A percentile compares a stretch with the other conserved stretches of the same genome.
These are phyloP conservation scores for Quercus variabilis DNA, from an alignment of 306 rosid species.

Conservation along the genomic window DNA sequence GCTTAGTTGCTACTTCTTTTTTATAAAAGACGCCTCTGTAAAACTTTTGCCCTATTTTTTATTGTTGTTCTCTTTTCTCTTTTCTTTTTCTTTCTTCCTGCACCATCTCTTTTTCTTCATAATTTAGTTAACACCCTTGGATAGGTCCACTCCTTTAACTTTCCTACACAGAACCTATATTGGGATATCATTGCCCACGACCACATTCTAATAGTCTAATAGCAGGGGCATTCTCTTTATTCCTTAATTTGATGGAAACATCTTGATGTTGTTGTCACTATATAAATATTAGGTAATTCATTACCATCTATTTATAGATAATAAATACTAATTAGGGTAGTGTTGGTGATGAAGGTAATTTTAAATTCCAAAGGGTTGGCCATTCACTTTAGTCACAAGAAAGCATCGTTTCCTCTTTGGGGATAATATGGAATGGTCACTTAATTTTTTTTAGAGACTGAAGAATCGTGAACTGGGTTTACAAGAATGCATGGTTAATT, in stretches of 20 bases:
- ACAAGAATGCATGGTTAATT: no score
- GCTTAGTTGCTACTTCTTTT: conserved; percentile 10
- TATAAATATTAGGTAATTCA: not conserved
- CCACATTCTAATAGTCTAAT: not conserved
- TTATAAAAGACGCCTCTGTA: not conserved
- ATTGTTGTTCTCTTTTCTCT: not conserved
- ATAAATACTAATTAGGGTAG: not conserved
- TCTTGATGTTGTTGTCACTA: conserved; percentile 4
- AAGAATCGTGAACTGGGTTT: no score
- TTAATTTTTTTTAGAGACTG: not conserved
- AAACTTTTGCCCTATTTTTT: conserved; percentile 1
- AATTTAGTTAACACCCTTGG: not conserved
- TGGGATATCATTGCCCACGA: not conserved
- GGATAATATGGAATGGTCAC: not conserved
- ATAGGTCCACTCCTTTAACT: not conserved
- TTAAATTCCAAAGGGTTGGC: not conserved
- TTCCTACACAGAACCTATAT: not conserved
- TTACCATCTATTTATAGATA: not conserved
- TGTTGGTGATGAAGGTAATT: not conserved
- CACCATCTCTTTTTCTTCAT: not conserved
- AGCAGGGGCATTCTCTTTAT: not conserved
- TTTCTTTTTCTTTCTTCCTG: not conserved
- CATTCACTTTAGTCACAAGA: not conserved
- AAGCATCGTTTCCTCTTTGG: not conserved
- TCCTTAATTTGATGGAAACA: conserved; percentile 1